Conservation (phyloP, 345 rosid genomes). For the Lumnitzera littorea region DNA sequence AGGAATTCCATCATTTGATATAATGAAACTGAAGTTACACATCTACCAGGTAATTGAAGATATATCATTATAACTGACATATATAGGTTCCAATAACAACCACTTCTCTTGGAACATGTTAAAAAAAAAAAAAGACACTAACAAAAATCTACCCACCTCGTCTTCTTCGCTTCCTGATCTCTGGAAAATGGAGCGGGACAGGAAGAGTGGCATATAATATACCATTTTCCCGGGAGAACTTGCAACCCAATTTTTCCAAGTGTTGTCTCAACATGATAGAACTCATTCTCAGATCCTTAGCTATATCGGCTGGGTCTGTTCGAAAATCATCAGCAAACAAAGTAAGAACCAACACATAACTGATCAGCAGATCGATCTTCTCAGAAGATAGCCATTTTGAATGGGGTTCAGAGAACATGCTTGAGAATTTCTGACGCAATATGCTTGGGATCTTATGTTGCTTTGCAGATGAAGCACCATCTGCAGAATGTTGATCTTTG, state of each 20-base stretch:
- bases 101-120: not conserved
- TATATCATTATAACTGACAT: too few species aligned
- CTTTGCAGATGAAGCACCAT: conserved; percentile 46
- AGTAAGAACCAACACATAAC: conserved; percentile 72
- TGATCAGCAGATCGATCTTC: conserved; percentile 53
- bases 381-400: conserved; percentile 35
- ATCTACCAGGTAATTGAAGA: too few species aligned
- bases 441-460: conserved; percentile 49
- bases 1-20: too few species aligned
- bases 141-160: conserved; percentile 8
- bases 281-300: conserved; percentile 62
- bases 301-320: conserved; percentile 57
- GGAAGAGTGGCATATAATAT: conserved; percentile 35
- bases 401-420: conserved; percentile 41
- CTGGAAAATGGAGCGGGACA: conserved; percentile 61
- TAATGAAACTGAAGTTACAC: too few species aligned
- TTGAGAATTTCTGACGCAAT: conserved; percentile 36
- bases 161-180: conserved; percentile 24
- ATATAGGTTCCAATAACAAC: too few species aligned
- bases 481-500: conserved; percentile 53
- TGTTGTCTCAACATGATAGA: conserved; percentile 33
- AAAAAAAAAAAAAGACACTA: not conserved
- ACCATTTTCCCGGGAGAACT: conserved; percentile 25
- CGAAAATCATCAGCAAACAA: conserved; percentile 63
- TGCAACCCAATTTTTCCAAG: conserved; percentile 75